Evolutionary conservation across 306 rosid genomes (phyloP), one percentile per base, ranked within the genome.

Genomic region (Lotus japonicus): DNA sequence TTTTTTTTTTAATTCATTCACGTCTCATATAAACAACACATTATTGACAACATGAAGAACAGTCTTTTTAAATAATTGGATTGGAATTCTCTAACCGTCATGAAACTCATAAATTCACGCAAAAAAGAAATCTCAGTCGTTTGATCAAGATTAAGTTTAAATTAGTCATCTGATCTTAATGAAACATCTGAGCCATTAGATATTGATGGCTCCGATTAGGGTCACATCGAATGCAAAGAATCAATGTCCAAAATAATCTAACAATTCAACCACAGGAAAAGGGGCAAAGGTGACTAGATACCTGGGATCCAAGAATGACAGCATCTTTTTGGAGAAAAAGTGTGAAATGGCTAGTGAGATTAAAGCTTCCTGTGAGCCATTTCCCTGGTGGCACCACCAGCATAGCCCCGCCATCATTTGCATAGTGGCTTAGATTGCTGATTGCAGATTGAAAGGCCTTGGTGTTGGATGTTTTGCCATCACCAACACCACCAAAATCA

Each of bases 321-420:
- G 96, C 91, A 33, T 58, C 91, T 11, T 81, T 82, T 0, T 88
- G 84, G 58, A 91, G 79, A 69, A 81, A 88, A 36, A 91, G 91
- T 12, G 97, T 90, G 79, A 90, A 90, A 79, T 86, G 88, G 74
- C 92, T 91, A 7, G 91, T 91, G 65, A 91, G 94, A 31, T 86
- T 91, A 70, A 91, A 88, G 75, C 91, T 88, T 1, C 96, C 97
- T 0, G 96, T 91, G 1, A 88, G 36, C 96, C 97, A 91, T 76
- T 71, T 88, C 0, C 96, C 97, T 0, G 91, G 82, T 2, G 97
- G 96, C 5, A 91, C 94, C 28, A 80, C 49, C 8, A 88, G 87
- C 49, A 46, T 42, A 1, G 89, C 83, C 26, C 96, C 97, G 3
- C 96, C 96, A 16, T 87, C 89, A 1, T 73, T n/a, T 31, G 84